These are phyloP conservation scores for Pseudomonodictys pantanalensis DNA, from an alignment of 495 filamentous ascomycete species.

Conservation along the genomic window DNA sequence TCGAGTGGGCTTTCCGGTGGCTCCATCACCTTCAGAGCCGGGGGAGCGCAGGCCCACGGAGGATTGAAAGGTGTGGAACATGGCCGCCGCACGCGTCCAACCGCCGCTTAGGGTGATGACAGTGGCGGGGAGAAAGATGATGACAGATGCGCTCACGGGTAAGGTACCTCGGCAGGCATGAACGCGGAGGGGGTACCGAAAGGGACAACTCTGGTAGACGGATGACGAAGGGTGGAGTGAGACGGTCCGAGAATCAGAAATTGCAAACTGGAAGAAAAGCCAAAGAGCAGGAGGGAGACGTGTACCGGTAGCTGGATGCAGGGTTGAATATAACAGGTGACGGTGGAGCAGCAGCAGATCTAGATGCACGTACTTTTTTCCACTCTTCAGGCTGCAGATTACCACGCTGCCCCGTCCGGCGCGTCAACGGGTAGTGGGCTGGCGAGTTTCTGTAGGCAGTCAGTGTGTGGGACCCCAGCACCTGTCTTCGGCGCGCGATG, in stretches of 20 bases:
- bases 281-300: background rate
- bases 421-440: too few species aligned
- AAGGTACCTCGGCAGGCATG: constrained; percentile 19
- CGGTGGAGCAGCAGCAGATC: constrained; percentile 3
- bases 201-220: background rate
- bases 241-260: background rate
- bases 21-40: constrained; percentile 19
- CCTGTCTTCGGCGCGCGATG: constrained; percentile 3
- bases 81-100: background rate
- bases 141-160: constrained; percentile 5
- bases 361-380: constrained; percentile 5
- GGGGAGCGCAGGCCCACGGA: constrained; percentile 32
- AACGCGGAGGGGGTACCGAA: background rate
- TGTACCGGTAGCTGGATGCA: background rate
- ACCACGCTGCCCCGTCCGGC: constrained; percentile 3
- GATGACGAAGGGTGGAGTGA: background rate
- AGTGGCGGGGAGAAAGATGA: background rate
- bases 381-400: constrained; percentile 22
- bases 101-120: background rate
- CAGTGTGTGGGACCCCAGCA: background rate
- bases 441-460: background rate
- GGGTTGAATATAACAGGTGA: background rate
- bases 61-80: constrained; percentile 39
- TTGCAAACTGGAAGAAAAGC: background rate
- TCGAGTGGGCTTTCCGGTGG: constrained; percentile 26